phyloP scores from a whole-genome alignment of 2,329 filamentous ascomycete species.

The Scopulariopsis brevicaulis region DNA sequence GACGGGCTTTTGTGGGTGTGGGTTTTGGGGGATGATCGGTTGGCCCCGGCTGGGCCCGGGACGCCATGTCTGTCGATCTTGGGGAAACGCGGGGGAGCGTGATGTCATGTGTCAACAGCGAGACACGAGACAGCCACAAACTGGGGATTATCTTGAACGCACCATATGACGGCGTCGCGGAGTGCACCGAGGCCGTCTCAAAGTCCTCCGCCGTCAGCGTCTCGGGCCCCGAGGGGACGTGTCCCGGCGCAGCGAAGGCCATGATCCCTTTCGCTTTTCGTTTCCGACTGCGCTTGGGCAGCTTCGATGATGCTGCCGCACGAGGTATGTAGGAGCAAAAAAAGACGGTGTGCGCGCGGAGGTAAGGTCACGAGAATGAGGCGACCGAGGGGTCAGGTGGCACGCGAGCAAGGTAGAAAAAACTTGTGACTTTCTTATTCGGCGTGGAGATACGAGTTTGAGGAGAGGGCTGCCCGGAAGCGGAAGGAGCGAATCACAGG shows the following conservation, averaged over 20 bases:
- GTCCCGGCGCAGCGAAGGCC: neutral
- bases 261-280: neutral
- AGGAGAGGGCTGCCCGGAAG: no score
- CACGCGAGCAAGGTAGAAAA: no score
- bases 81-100: neutral
- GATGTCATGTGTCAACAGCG: neutral
- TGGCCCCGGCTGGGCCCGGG: neutral
- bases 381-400: no score
- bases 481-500: no score
- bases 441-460: no score
- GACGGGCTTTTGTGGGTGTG: no score
- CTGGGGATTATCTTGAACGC: slow-evolving; percentile 17
- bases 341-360: no score
- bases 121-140: neutral
- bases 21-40: neutral
- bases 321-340: no score
- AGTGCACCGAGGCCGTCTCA: slow-evolving; percentile 56
- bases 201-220: slow-evolving; percentile 36
- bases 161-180: slow-evolving; percentile 58
- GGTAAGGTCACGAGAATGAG: no score
- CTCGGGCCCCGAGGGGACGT: neutral
- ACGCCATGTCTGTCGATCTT: neutral
- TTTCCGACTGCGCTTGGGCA: no score
- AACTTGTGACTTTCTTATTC: no score
- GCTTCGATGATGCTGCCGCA: no score